Evolutionary conservation across 192 early-diverging fungal species (phyloP).

Genomic region (Diversispora epigaea): DNA sequence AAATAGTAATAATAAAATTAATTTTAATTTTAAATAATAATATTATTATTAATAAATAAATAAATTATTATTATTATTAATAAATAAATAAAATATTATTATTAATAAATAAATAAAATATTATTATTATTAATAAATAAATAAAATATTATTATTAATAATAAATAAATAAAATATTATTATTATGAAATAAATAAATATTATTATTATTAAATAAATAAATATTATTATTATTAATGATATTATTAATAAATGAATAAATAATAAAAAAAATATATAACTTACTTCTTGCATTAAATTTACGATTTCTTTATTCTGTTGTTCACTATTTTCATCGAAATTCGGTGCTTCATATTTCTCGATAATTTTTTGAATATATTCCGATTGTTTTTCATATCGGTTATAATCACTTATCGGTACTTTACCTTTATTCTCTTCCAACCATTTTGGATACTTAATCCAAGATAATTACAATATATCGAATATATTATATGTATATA

Average conservation of each 20-base stretch:
- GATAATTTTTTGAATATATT: conserved; percentile 79
- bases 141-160: not conserved
- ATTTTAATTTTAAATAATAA: not conserved
- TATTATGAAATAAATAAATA: not conserved
- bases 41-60: conserved; percentile 1
- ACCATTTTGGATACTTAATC: conserved; percentile 83
- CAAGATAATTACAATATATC: not conserved
- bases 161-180: not conserved
- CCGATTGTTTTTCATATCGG: conserved; percentile 78
- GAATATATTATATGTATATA: no score
- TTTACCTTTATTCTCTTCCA: conserved; percentile 75
- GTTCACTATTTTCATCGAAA: conserved; percentile 67
- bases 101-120: not conserved
- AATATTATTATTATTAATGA: not conserved
- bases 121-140: conserved; percentile 17
- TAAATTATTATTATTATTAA: not conserved
- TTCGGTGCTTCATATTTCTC: conserved; percentile 71
- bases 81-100: not conserved
- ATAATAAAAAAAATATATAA: not conserved
- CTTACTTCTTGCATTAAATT: conserved; percentile 91
- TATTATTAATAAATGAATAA: not conserved
- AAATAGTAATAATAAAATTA: conserved; percentile 6
- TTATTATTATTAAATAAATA: not conserved
- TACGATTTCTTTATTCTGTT: conserved; percentile 69
- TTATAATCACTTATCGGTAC: conserved; percentile 68